Percentiles rank a stretch among this genome's conserved stretches.
Conservation (phyloP, 176 grass and related monocot genomes). For the Alloteropsis semialata region DNA sequence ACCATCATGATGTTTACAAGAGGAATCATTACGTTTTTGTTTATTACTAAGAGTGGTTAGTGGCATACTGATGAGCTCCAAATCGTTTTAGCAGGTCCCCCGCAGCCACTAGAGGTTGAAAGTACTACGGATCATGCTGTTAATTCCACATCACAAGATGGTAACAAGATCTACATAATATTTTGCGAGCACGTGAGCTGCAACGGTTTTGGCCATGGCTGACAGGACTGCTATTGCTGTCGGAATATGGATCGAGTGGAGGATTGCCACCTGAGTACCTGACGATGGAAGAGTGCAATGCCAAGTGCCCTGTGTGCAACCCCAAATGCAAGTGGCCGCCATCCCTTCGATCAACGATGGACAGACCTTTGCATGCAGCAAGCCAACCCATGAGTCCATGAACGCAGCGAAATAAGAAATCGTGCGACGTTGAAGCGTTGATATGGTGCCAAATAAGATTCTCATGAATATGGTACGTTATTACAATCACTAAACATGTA, state of each 20-base stretch:
- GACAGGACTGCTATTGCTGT: background rate
- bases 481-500: background rate
- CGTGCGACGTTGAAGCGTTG: background rate
- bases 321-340: background rate
- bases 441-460: background rate
- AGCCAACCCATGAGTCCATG: background rate
- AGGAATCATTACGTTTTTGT: too few species aligned
- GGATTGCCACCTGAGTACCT: background rate
- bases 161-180: background rate
- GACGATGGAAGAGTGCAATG: background rate
- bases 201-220: background rate
- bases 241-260: background rate
- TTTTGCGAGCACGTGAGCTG: background rate
- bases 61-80: background rate
- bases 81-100: background rate
- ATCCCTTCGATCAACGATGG: background rate
- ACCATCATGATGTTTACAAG: too few species aligned
- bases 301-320: background rate
- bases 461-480: background rate
- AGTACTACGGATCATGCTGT: background rate
- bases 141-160: background rate
- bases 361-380: background rate
- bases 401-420: background rate
- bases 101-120: background rate
- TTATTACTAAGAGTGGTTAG: too few species aligned